Evolutionary conservation across 768 basidiomycete species (phyloP), one percentile per base, ranked within the genome.

Genomic region (Rhodotorula paludigena): DNA sequence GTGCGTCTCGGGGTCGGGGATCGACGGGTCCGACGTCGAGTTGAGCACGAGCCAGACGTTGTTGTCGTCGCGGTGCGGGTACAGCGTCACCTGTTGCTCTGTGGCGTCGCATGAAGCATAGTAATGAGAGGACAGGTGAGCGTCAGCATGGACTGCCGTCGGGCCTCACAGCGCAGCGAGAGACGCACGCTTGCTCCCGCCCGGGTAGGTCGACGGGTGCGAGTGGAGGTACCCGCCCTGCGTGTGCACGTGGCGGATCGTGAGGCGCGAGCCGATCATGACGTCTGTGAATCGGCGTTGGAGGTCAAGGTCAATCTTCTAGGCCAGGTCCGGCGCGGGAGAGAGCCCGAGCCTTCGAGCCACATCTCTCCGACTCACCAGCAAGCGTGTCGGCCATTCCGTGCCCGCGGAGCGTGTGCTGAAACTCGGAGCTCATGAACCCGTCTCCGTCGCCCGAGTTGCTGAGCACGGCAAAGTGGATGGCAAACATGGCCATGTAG

Each of bases 51-150:
- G 83, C 90, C 90, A 99, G 73, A 87, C 80, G 78, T 99, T 99
- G 82, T 99, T 99, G n/a, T 82, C 81, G 75, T 99, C 96, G n/a
- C 88, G 85, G 78, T 99, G 96, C 3, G 96, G 96, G 77, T 99
- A 99, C n/a, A 99, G 86, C 0, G 96, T 98, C 69, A 99, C 83
- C 80, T 99, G 96, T 84, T 99, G 96, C 76, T 99, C 93, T 97
- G 76, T 25, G 49, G 33, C 28, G 15, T 11, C 41, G 44, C 10
- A 2, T 35, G 52, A 5, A 33, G 23, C 32, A 3, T 45, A 32
- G 23, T 21, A 5, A 49, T 28, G 41, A 42, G 14, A 25, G 32
- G 23, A 28, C 28, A 48, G 47, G 7, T 8, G 8, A 20, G 28
- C 15, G 30, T 32, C n/a, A n/a, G n/a, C n/a, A n/a, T n/a, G n/a